phyloP scores from a whole-genome alignment of 1,284 basidiomycete genomes.

The Exobasidium rhododendri region DNA sequence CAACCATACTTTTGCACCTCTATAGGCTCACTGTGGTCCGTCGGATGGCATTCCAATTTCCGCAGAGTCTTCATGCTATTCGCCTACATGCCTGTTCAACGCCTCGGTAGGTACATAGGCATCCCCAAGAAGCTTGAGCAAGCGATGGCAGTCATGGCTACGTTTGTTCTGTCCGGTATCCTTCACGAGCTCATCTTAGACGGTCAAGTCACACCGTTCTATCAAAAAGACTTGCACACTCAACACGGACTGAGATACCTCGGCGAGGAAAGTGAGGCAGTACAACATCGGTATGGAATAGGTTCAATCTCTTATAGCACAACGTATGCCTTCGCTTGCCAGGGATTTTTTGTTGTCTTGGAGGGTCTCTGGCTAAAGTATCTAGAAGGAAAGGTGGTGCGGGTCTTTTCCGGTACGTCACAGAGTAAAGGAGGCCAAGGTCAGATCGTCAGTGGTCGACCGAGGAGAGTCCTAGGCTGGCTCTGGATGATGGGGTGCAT shows the following conservation, averaged over 20 bases:
- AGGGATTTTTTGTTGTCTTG: background rate
- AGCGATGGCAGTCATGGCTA: background rate
- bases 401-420: background rate
- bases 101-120: background rate
- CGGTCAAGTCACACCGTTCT: background rate
- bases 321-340: background rate
- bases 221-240: background rate
- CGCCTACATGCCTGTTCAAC: background rate
- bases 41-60: background rate
- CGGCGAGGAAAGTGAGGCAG: background rate
- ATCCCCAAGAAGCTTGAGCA: background rate
- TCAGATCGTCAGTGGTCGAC: background rate
- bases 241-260: background rate
- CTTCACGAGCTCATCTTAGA: slow-evolving; percentile 5
- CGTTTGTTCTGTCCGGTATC: slow-evolving; percentile 2
- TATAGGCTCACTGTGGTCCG: background rate
- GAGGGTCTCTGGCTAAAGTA: background rate
- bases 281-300: background rate
- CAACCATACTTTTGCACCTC: background rate
- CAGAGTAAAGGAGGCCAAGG: background rate
- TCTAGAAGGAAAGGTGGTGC: background rate
- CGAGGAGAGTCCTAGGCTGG: background rate
- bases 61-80: background rate
- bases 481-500: background rate
- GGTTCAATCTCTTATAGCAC: background rate